Conservation (phyloP, 345 rosid genomes). For the Eucalyptus rudis region DNA sequence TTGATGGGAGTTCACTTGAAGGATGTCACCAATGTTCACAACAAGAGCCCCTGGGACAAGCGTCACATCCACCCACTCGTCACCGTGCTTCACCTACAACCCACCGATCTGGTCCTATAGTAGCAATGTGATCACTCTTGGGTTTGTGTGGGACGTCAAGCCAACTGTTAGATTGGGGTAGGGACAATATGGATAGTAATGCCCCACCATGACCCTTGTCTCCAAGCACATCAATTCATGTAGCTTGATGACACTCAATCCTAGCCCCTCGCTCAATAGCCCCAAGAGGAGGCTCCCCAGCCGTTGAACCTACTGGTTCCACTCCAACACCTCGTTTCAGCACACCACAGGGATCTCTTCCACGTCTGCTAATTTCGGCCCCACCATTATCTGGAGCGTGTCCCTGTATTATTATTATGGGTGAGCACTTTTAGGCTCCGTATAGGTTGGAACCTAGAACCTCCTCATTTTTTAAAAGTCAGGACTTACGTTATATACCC, state of each 20-base stretch:
- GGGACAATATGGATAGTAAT: conserved; percentile 40
- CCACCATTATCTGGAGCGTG: conserved; percentile 19
- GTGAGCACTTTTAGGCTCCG: too few species aligned
- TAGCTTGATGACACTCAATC: conserved; percentile 7
- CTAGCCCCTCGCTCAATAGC: conserved; percentile 33
- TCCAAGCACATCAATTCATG: conserved; percentile 24
- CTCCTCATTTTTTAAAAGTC: too few species aligned
- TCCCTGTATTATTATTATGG: conserved; percentile 9
- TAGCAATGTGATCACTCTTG: conserved; percentile 25
- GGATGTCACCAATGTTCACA: conserved; percentile 31
- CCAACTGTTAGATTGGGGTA: conserved; percentile 46
- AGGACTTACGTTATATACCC: too few species aligned
- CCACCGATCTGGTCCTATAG: conserved; percentile 32
- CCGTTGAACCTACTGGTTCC: conserved; percentile 8
- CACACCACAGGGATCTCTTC: conserved; percentile 29
- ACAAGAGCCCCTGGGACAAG: conserved; percentile 35
- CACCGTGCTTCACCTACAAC: conserved; percentile 32
- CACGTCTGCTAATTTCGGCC: background rate
- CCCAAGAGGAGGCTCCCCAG: conserved; percentile 23
- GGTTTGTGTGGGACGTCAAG: conserved; percentile 24
- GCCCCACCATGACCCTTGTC: conserved; percentile 20
- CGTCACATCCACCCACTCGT: conserved; percentile 32
- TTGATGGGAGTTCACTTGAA: conserved; percentile 15
- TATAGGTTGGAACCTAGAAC: too few species aligned
- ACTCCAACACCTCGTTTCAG: conserved; percentile 20